Conservation (phyloP, 2,329 filamentous ascomycete genomes). For the Cercospora canescens region DNA sequence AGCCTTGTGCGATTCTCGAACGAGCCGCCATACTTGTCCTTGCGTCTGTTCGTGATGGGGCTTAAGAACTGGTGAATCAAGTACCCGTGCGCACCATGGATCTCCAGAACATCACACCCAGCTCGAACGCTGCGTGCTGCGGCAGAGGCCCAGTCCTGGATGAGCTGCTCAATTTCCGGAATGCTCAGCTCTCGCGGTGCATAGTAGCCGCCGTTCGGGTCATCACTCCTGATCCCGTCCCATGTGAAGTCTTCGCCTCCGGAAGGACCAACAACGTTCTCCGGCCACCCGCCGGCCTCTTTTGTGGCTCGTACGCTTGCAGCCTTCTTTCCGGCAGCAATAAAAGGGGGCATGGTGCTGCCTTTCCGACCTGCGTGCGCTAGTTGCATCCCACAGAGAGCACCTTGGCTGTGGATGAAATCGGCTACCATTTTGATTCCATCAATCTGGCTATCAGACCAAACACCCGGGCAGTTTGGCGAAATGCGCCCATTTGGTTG, state of each 20-base stretch:
- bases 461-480: slow-evolving; percentile 75
- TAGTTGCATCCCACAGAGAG: slow-evolving; percentile 76
- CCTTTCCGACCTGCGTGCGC: slow-evolving; percentile 72
- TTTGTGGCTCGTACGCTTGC: slow-evolving; percentile 54
- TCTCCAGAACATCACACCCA: slow-evolving; percentile 76
- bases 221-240: slow-evolving; percentile 35
- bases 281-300: slow-evolving; percentile 53
- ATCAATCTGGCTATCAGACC: slow-evolving; percentile 78
- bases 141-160: slow-evolving; percentile 63
- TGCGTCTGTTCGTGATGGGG: slow-evolving; percentile 67
- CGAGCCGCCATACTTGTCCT: slow-evolving; percentile 65
- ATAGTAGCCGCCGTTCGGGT: slow-evolving; percentile 38
- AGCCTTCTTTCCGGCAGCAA: slow-evolving; percentile 40
- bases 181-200: slow-evolving; percentile 55
- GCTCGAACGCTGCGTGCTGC: slow-evolving; percentile 56
- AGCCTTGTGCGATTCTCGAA: slow-evolving; percentile 72
- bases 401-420: slow-evolving; percentile 74
- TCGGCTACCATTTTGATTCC: slow-evolving; percentile 71
- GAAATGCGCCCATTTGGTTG: slow-evolving; percentile 79
- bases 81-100: slow-evolving; percentile 80
- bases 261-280: slow-evolving; percentile 57
- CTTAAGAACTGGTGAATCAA: slow-evolving; percentile 70
- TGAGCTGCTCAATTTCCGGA: slow-evolving; percentile 65
- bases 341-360: slow-evolving; percentile 61
- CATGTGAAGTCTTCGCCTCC: slow-evolving; percentile 43